Evolutionary conservation across 1,284 basidiomycete genomes (phyloP).

Genomic region (Ceratobasidium sp.): DNA sequence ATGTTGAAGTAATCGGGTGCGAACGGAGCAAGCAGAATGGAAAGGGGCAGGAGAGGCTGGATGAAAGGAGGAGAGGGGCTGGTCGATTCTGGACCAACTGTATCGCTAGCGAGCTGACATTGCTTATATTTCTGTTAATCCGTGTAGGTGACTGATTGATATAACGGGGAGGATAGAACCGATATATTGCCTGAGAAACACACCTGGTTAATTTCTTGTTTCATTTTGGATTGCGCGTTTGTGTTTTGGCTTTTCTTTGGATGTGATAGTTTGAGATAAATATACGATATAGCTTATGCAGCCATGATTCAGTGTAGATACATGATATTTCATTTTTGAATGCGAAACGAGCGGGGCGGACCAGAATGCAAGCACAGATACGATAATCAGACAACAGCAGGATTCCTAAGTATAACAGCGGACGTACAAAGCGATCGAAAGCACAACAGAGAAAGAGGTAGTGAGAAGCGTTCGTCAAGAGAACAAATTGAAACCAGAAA

Average conservation of each 20-base stretch:
- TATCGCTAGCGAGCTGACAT: conserved; percentile 35
- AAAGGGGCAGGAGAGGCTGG: not conserved
- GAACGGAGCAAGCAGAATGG: not conserved
- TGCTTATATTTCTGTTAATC: conserved; percentile 29
- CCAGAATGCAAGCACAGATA: not conserved
- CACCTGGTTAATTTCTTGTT: not conserved
- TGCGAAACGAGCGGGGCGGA: not conserved
- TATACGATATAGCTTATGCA: not conserved
- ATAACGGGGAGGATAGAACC: conserved; percentile 1
- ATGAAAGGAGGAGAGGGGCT: conserved; percentile 3
- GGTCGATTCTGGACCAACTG: conserved; percentile 25
- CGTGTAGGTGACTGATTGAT: conserved; percentile 26
- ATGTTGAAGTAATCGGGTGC: conserved; percentile 27
- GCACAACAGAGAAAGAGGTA: not conserved
- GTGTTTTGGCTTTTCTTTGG: not conserved
- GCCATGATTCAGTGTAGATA: conserved; percentile 27
- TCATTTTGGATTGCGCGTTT: not conserved
- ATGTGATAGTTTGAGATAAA: conserved; percentile 10
- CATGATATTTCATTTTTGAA: conserved; percentile 33
- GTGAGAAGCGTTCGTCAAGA: not conserved
- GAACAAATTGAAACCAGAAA: too few species aligned
- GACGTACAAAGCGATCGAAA: not conserved
- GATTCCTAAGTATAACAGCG: not conserved
- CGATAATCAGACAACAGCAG: not conserved
- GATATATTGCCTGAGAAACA: not conserved